Conservation (phyloP, 2,329 filamentous ascomycete genomes). For the Chaetomium globosum region DNA sequence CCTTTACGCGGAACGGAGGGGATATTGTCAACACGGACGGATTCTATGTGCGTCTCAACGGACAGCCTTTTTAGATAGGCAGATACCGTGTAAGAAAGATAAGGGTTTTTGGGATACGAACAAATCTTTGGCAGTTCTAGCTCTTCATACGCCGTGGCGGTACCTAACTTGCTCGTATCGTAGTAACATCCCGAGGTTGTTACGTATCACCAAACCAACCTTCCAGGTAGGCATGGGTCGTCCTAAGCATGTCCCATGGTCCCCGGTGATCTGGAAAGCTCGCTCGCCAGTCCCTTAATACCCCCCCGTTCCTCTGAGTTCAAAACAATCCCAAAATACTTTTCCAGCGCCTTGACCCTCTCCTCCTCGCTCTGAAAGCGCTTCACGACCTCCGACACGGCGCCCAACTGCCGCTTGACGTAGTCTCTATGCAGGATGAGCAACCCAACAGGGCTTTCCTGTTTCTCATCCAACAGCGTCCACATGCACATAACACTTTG, state of each 20-base stretch:
- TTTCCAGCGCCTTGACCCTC: constrained; percentile 51
- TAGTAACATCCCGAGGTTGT: too few species aligned
- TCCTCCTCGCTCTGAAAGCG: constrained; percentile 52
- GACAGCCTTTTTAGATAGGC: not conserved
- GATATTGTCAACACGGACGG: not conserved
- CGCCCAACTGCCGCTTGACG: constrained; percentile 49
- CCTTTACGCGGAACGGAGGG: not conserved
- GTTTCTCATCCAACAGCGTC: constrained; percentile 36
- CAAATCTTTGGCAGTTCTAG: not conserved
- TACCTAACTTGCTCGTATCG: too few species aligned
- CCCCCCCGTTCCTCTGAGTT: constrained; percentile 50
- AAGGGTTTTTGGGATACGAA: not conserved
- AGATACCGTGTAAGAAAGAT: not conserved
- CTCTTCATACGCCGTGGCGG: too few species aligned
- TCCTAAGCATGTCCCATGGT: not conserved
- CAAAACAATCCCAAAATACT: constrained; percentile 55
- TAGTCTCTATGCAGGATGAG: constrained; percentile 49
- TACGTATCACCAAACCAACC: too few species aligned
- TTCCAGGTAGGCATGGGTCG: too few species aligned
- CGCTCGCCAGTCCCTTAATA: constrained; percentile 48
- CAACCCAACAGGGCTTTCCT: constrained; percentile 41
- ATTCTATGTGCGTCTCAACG: not conserved
- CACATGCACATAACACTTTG: constrained; percentile 44
- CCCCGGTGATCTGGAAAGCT: constrained; percentile 26
- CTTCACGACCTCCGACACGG: constrained; percentile 47